A percentile compares a stretch with the other conserved stretches of the same genome.
These are phyloP conservation scores for Gymnopilus dilepis DNA, from an alignment of 768 basidiomycete genomes.

Conservation along the genomic window DNA sequence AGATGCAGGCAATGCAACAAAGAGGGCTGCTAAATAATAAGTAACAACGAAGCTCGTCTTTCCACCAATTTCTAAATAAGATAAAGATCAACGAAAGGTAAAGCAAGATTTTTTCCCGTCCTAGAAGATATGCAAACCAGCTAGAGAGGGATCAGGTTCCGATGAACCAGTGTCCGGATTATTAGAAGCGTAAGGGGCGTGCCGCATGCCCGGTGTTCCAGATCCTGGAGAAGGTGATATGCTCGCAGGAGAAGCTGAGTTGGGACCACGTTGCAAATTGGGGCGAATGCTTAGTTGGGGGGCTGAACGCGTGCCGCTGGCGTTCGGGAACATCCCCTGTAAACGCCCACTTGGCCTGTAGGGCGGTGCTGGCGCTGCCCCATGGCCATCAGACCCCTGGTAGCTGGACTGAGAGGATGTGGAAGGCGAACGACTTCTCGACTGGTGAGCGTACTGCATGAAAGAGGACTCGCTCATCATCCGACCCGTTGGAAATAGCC, in stretches of 20 bases:
- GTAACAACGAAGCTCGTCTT: not conserved
- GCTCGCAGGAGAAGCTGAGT: slow-evolving; percentile 21
- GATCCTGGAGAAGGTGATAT: slow-evolving; percentile 23
- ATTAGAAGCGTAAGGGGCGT: slow-evolving; percentile 24
- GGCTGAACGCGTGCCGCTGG: slow-evolving; percentile 20
- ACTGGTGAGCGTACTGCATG: slow-evolving; percentile 16
- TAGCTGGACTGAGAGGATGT: slow-evolving; percentile 39
- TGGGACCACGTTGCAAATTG: slow-evolving; percentile 19
- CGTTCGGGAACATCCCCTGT: slow-evolving; percentile 28
- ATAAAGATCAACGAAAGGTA: not conserved
- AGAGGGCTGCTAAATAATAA: not conserved
- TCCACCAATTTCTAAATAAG: not conserved
- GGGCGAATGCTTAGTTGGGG: slow-evolving; percentile 26
- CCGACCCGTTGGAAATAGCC: slow-evolving; percentile 14
- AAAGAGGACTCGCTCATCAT: slow-evolving; percentile 16
- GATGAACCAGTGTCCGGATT: slow-evolving; percentile 23
- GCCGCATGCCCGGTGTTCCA: slow-evolving; percentile 17
- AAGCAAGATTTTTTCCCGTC: not conserved
- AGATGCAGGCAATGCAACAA: not conserved
- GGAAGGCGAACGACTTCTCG: slow-evolving; percentile 36
- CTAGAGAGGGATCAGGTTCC: slow-evolving; percentile 23
- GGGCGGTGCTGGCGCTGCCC: slow-evolving; percentile 19
- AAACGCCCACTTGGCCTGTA: slow-evolving; percentile 33
- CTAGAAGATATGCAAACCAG: slow-evolving; percentile 27
- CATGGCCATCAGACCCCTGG: slow-evolving; percentile 26